Base-by-base conservation (phyloP, 345 rosid genomes). In the Trapa incisa region DNA sequence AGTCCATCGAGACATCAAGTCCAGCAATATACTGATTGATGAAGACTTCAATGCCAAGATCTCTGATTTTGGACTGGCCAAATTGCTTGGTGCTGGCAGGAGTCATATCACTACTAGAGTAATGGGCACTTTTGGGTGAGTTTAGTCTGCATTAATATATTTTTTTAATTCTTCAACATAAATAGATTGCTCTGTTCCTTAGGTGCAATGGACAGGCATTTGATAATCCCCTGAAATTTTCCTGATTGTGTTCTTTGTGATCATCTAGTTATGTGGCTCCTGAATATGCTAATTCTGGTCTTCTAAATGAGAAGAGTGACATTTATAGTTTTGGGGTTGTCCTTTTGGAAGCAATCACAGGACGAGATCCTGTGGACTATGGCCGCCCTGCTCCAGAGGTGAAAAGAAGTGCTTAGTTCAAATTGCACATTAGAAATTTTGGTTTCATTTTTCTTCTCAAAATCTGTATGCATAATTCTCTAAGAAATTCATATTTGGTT, bases 91-190 rank as follows among this genome's bases (percentile, higher is more conserved):
- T 80, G 91, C 92, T 61, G 98, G 92, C 77, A 85, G 80, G 74
- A 88, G 88, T 75, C 85, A 87, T 61, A 83, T 93, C 68, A 88
- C 96, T 62, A 93, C 99, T 48, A 82, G 97, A 81, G 97, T 93
- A 60, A 93, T 93, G 99, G 97, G 99, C 69, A 93, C 99, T 50
- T 93, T 93, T 48, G 99, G 99, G 96, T 93, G 78, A 84, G 95
- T 79, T 47, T 53, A 9, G 71, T 71, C 53, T 22, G 29, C 29
- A 22, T 22, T 22, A 22, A 22, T 22, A 22, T 22, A 22, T 22
- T 22, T 22, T 22, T 22, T 22, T 22, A 22, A 22, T n/a, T 45
- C 33, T 58, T 22, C 29, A 13, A 11, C 12, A 32, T 58, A 15
- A 32, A 29, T 3, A 0, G 63, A 35, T 58, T 10, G 6, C 45